phyloP scores from a whole-genome alignment of 345 rosid species.

The Pseudoturritis turrita region DNA sequence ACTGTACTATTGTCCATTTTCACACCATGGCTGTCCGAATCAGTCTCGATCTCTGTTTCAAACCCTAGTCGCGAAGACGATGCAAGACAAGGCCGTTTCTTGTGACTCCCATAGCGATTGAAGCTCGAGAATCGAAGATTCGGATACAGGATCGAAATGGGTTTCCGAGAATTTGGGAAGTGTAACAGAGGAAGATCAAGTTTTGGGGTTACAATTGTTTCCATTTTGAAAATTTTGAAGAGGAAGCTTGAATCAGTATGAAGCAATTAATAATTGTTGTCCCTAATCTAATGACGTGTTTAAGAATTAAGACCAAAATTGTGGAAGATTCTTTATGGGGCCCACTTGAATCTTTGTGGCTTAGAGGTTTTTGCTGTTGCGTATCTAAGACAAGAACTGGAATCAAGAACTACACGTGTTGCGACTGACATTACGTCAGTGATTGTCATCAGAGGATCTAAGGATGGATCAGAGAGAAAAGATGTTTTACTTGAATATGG shows the following conservation, averaged over 20 bases:
- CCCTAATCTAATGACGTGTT: constrained; percentile 1
- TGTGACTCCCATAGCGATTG: not conserved
- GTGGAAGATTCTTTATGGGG: constrained; percentile 34
- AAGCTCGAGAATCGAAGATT: constrained; percentile 20
- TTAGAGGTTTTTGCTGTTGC: constrained; percentile 35
- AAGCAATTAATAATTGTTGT: too few relatives aligned
- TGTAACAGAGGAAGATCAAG: constrained; percentile 27
- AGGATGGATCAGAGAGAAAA: not conserved
- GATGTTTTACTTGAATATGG: not conserved
- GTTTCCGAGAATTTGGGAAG: constrained; percentile 30
- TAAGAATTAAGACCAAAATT: constrained; percentile 9
- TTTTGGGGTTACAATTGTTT: constrained; percentile 25
- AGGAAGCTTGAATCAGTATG: not conserved
- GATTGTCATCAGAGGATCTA: constrained; percentile 4
- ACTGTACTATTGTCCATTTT: constrained; percentile 21
- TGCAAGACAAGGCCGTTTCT: constrained; percentile 28
- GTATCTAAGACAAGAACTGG: constrained; percentile 13
- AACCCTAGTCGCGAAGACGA: constrained; percentile 12
- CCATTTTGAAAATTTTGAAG: constrained; percentile 34
- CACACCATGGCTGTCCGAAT: constrained; percentile 5
- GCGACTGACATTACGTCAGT: not conserved
- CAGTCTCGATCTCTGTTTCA: constrained; percentile 10
- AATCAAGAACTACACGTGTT: constrained; percentile 24
- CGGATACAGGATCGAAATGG: constrained; percentile 17
- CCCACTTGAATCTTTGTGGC: constrained; percentile 58